Evolutionary conservation across 169 alveolate species (phyloP), one percentile per base, ranked within the genome.

Genomic region (Plasmodium gonderi): DNA sequence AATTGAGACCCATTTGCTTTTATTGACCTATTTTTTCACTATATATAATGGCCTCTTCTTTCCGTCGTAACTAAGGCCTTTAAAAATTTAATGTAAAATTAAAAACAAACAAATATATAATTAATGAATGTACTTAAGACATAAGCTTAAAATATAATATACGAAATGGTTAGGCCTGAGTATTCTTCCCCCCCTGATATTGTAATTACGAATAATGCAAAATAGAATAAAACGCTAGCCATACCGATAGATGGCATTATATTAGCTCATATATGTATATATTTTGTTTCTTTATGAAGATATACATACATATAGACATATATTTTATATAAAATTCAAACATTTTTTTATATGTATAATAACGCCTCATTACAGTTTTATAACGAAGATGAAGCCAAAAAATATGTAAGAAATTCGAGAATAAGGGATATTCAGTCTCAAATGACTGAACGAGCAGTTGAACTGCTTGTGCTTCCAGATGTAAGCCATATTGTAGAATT

Each of bases 401-500:
- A 97, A 75, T 98, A 98, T 92, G 93, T 98, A 9, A 83, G 97
- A 31, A 97, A 97, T 89, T 95, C 99, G 40, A 95, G 98, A 77
- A 98, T 98, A 60, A 96, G 98, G 31, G 97, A 98, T 64, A 98
- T 98, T 65, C 99, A 98, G 90, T 93, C 97, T n/a, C 97, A 97
- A 92, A 95, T 98, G 97, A 97, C 99, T 33, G 99, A 98, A 82
- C 95, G 99, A 93, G 98, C 99, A 9, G 51, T 97, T 12, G 98
- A 97, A 80, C 94, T 97, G 69, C 91, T 97, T 40, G 95, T 97
- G 45, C 94, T 97, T 23, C 97, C 98, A n/a, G 96, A 96, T 60
- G 97, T 95, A 79, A 65, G 90, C 26, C 14, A n/a, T 38, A 64
- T 51, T 64, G 31, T 54, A 17, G 8, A 8, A 33, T 54, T 14